These are phyloP conservation scores for Berberis thunbergii DNA, from an alignment of 164 flowering plant genomes.

Conservation along the genomic window DNA sequence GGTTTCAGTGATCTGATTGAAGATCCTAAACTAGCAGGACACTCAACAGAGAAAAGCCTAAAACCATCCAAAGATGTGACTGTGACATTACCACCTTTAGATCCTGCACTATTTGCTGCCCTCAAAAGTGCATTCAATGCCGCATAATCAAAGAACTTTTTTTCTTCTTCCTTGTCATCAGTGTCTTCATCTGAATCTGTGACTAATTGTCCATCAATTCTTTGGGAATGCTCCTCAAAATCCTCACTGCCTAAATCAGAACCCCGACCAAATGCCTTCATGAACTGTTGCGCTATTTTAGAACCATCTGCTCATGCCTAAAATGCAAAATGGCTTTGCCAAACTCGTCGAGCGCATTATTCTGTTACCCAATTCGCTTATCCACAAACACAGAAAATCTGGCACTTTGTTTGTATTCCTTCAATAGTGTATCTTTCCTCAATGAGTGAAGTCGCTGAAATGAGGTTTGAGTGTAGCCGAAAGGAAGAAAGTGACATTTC, in stretches of 20 bases:
- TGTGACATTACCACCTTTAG: slow-evolving; percentile 48
- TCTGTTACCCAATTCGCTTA: no score
- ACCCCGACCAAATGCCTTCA: no score
- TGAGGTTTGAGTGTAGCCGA: no score
- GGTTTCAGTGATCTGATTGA: slow-evolving; percentile 52
- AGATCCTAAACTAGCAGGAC: slow-evolving; percentile 89
- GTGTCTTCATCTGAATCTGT: slow-evolving; percentile 88
- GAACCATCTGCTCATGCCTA: no score
- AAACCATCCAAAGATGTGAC: slow-evolving; percentile 67
- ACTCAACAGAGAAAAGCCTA: slow-evolving; percentile 73
- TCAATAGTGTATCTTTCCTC: no score
- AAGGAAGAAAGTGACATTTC: no score
- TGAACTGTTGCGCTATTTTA: no score
- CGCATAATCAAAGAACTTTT: slow-evolving; percentile 78
- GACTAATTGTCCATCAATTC: slow-evolving; percentile 71
- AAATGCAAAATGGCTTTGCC: no score
- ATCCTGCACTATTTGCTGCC: slow-evolving; percentile 62
- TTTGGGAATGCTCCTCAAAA: slow-evolving; percentile 34
- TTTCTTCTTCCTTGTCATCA: slow-evolving; percentile 72
- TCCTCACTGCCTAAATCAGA: slow-evolving; percentile 4
- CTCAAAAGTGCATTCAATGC: slow-evolving; percentile 86
- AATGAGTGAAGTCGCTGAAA: no score
- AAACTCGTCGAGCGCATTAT: no score
- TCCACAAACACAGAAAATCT: no score
- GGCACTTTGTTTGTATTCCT: no score